Percentiles rank a stretch among this genome's conserved stretches.
phyloP scores from a whole-genome alignment of 2,329 filamentous ascomycete species.

The Epichloe brachyelytri region DNA sequence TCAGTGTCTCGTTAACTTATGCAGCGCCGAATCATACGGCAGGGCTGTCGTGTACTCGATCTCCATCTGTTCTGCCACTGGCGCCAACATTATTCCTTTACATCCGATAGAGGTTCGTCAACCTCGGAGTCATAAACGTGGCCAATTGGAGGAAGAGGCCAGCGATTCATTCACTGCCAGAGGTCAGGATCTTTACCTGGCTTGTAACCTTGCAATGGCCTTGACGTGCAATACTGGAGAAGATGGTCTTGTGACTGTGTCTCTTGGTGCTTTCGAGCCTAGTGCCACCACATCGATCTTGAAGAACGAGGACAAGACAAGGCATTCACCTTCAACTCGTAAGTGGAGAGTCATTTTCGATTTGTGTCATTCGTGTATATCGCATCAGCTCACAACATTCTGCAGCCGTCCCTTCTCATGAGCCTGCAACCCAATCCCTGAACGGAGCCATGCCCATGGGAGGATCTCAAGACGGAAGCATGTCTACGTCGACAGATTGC shows the following conservation, averaged over 20 bases:
- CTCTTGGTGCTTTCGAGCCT: slow-evolving; percentile 9
- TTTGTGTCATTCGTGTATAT: not conserved
- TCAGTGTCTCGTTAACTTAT: slow-evolving; percentile 18
- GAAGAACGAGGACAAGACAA: not conserved
- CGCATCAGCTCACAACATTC: not conserved
- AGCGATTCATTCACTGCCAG: not conserved
- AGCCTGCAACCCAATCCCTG: not conserved
- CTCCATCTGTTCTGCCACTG: slow-evolving; percentile 14
- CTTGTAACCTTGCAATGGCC: slow-evolving; percentile 13
- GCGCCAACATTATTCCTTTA: slow-evolving; percentile 16
- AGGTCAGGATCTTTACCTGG: slow-evolving; percentile 8
- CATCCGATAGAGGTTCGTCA: slow-evolving; percentile 17
- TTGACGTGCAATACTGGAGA: slow-evolving; percentile 18
- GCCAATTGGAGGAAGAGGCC: slow-evolving; percentile 4
- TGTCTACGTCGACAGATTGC: not conserved
- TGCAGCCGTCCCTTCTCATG: not conserved
- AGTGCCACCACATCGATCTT: slow-evolving; percentile 6
- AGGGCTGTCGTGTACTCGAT: slow-evolving; percentile 16
- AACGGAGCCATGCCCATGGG: not conserved
- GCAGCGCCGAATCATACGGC: slow-evolving; percentile 16
- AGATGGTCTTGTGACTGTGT: slow-evolving; percentile 20
- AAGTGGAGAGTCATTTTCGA: not conserved
- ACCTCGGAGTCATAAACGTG: not conserved
- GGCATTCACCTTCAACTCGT: not conserved
- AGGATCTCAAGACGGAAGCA: not conserved